Evolutionary conservation across 192 early-diverging fungal species (phyloP).

Genomic region (Nowakowskiella sp.): DNA sequence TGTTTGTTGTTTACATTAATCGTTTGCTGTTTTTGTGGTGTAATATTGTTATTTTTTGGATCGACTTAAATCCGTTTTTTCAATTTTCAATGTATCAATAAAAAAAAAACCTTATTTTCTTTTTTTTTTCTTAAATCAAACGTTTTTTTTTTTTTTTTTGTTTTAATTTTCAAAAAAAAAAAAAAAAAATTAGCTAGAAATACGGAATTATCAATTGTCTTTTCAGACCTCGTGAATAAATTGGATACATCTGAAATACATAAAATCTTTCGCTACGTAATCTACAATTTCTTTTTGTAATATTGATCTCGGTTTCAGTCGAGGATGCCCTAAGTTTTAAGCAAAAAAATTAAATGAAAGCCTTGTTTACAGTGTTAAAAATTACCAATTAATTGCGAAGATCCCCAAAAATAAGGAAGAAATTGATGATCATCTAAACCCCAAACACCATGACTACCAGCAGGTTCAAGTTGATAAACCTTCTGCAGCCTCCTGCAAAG

Average conservation of each 20-base stretch:
- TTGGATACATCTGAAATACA: slow-evolving; percentile 80
- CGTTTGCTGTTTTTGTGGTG: too few relatives aligned
- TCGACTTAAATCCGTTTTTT: too few relatives aligned
- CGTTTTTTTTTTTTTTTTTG: too few relatives aligned
- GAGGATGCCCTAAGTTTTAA: slow-evolving; percentile 41
- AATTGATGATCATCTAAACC: slow-evolving; percentile 97
- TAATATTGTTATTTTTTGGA: too few relatives aligned
- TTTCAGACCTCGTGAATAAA: slow-evolving; percentile 58
- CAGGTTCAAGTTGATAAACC: slow-evolving; percentile 85
- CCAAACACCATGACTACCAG: slow-evolving; percentile 86
- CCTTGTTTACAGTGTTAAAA: neutral
- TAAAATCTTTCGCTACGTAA: slow-evolving; percentile 59
- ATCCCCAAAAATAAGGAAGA: slow-evolving; percentile 90
- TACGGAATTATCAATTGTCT: too few relatives aligned
- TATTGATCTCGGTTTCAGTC: slow-evolving; percentile 67
- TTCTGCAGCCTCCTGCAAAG: slow-evolving; percentile 72
- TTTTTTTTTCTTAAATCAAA: too few relatives aligned
- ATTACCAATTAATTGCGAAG: slow-evolving; percentile 70
- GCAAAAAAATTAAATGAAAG: neutral
- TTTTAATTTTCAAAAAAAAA: too few relatives aligned
- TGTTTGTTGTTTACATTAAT: too few relatives aligned
- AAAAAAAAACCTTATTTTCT: too few relatives aligned
- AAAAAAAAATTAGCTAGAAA: neutral
- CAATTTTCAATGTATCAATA: too few relatives aligned
- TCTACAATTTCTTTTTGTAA: slow-evolving; percentile 51